phyloP scores from a whole-genome alignment of 192 early-diverging fungal species.

The Phycomyces nitens region DNA sequence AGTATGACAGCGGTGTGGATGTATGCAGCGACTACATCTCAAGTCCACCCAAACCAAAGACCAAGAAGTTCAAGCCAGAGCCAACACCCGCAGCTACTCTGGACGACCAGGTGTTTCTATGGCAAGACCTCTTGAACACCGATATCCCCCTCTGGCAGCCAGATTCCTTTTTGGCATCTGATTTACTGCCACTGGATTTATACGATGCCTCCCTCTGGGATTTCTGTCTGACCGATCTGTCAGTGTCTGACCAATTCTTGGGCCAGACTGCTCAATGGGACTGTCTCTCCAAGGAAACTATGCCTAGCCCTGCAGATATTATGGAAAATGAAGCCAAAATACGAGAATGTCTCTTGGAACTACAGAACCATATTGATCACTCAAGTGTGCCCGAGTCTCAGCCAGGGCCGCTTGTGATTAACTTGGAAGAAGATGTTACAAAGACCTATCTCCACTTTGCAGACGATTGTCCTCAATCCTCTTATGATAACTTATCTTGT shows the following conservation, averaged over 20 bases:
- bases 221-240: too few relatives aligned
- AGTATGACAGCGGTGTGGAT: conserved; percentile 24
- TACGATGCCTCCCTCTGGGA: too few relatives aligned
- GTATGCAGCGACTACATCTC: conserved; percentile 15
- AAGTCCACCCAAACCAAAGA: neutral
- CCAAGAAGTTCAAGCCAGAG: neutral
- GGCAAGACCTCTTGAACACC: too few relatives aligned
- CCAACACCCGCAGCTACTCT: neutral
- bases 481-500: neutral
- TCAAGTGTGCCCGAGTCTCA: neutral
- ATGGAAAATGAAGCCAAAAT: neutral
- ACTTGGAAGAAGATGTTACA: neutral
- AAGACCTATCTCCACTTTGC: neutral
- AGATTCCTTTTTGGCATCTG: too few relatives aligned
- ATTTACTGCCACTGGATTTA: too few relatives aligned
- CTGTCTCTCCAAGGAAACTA: too few relatives aligned
- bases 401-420: neutral
- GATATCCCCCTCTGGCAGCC: too few relatives aligned
- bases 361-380: neutral
- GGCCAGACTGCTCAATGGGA: too few relatives aligned
- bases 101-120: neutral
- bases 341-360: neutral
- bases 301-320: too few relatives aligned
- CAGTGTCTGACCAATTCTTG: too few relatives aligned
- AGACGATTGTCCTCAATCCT: neutral